Conservation (phyloP, 495 filamentous ascomycete genomes). For the Parmelia sp. region DNA sequence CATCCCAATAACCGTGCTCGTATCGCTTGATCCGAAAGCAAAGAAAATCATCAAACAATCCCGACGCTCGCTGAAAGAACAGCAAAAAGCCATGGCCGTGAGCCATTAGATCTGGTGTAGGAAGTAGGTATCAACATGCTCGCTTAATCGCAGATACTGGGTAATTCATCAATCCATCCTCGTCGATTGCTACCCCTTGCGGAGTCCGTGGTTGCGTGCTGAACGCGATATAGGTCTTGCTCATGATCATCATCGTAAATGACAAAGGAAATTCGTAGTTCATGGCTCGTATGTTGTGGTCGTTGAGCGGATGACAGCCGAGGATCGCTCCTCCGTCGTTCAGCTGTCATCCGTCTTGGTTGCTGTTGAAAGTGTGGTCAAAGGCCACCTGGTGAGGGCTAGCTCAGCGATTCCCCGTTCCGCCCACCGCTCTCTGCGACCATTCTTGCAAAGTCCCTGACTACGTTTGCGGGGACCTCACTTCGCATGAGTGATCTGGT, state of each 20-base stretch:
- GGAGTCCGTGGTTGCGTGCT: slow-evolving; percentile 23
- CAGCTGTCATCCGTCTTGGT: not conserved
- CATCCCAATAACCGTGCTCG: not conserved
- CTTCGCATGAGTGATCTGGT: slow-evolving; percentile 92
- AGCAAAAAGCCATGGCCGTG: not conserved
- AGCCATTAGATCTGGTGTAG: not conserved
- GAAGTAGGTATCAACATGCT: slow-evolving; percentile 7
- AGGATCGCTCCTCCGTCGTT: not conserved
- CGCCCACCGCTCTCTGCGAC: slow-evolving; percentile 47
- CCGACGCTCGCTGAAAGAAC: slow-evolving; percentile 7
- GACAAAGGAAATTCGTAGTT: slow-evolving; percentile 20
- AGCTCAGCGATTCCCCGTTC: slow-evolving; percentile 20
- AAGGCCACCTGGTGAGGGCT: not conserved
- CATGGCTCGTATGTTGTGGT: not conserved
- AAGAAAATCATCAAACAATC: not conserved
- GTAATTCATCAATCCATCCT: not conserved
- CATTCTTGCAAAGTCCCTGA: slow-evolving; percentile 86
- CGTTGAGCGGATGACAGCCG: not conserved
- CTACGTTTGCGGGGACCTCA: slow-evolving; percentile 83
- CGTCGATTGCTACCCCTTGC: slow-evolving; percentile 16
- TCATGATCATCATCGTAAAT: slow-evolving; percentile 14
- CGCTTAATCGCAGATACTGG: slow-evolving; percentile 9
- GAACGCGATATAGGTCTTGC: slow-evolving; percentile 20
- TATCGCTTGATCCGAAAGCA: not conserved
- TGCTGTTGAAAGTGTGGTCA: not conserved